Conservation (phyloP, 495 filamentous ascomycete species). For the Hyaloscypha bicolor region DNA sequence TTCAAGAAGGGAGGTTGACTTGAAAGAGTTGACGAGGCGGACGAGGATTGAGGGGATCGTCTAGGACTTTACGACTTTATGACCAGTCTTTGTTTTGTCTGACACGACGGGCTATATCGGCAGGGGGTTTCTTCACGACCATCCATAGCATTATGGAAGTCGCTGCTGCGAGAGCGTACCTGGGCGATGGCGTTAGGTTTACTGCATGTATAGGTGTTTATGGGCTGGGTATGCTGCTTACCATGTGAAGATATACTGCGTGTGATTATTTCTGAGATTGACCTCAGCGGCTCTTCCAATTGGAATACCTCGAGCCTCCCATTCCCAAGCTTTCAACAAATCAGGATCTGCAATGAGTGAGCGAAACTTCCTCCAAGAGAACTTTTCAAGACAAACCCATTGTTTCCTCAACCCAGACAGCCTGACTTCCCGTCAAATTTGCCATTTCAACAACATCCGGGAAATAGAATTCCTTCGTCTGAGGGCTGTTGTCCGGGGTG, state of each 20-base stretch:
- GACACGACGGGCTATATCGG: conserved; percentile 71
- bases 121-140: conserved; percentile 82
- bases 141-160: conserved; percentile 95
- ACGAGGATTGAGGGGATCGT: conserved; percentile 27
- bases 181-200: conserved; percentile 37
- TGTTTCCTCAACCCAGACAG: conserved; percentile 95
- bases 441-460: conserved; percentile 95
- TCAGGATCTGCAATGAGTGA: conserved; percentile 65
- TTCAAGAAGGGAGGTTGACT: conserved; percentile 35
- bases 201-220: background rate
- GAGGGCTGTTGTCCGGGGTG: conserved; percentile 85
- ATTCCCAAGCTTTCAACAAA: conserved; percentile 68
- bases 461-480: conserved; percentile 87
- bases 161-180: conserved; percentile 85
- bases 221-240: conserved; percentile 45
- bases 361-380: conserved; percentile 6
- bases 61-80: conserved; percentile 31
- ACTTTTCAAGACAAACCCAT: conserved; percentile 63
- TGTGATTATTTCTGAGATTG: conserved; percentile 92
- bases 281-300: conserved; percentile 92
- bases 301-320: conserved; percentile 80
- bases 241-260: conserved; percentile 99
- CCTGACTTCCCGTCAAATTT: conserved; percentile 75
- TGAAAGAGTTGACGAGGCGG: conserved; percentile 41
- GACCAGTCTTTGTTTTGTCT: conserved; percentile 83